Base-by-base conservation (phyloP, 2,329 filamentous ascomycete genomes). In the Colletotrichum destructivum region DNA sequence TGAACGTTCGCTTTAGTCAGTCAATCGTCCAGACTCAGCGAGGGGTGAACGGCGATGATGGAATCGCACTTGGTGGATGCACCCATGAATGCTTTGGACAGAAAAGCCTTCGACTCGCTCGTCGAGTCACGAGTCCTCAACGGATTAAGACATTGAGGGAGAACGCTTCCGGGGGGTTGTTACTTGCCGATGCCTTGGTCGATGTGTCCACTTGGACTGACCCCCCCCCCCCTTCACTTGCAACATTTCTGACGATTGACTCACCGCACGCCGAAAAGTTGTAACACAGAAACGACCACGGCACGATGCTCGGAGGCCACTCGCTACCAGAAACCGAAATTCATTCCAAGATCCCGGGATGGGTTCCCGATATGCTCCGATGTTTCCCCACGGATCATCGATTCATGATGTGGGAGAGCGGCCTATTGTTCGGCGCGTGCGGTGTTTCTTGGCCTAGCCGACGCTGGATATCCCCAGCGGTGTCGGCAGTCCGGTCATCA, bases 391-490 rank as follows among this genome's bases (percentile, higher is more conserved):
- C 65, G 63, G 59, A 62, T 61, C 21, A 51, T 51, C 16, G 9
- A 11, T 38, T 38, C 35, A 38, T 35, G 9, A 16, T 46, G n/a
- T 15, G 21, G 68, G 68, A 11, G 63, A 71, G 55, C 49, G 60
- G 82, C 72, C 80, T 84, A 38, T 84, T 87, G 81, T 85, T 87
- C 76, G 87, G 87, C 74, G 83, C 87, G 66, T 9, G 35, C 9
- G 35, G 35, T 87, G 87, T 78, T 88, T 88, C 80, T 90, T 92
- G 75, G 88, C 90, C 75, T 86, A 85, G 78, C 90, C 91, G 67
- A 91, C 90, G 21, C 86, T 93, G 72, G 88, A 93, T 75, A 84
- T 92, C 73, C 86, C 93, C 73, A 84, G 83, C 79, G 84, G 90
- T 57, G 82, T 88, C n/a, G 90, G 88, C 75, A 85, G 92, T 72